Evolutionary conservation across 768 basidiomycete genomes (phyloP).

Genomic region (Mycena vulgaris): DNA sequence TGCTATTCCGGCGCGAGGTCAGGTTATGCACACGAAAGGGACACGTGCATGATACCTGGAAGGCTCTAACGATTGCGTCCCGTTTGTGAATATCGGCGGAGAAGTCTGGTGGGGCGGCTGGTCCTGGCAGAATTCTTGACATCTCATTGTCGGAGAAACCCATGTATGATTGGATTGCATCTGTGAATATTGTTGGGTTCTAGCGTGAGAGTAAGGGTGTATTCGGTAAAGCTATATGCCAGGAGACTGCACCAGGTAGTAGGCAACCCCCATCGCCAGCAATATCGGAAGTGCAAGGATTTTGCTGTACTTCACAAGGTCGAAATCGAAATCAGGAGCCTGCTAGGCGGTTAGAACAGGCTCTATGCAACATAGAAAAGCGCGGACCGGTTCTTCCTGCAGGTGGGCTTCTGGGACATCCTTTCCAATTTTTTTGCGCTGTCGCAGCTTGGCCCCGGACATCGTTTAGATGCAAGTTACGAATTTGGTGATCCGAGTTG

Average conservation of each 20-base stretch:
- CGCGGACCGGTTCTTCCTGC: neutral
- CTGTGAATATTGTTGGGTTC: constrained; percentile 34
- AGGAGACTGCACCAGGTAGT: constrained; percentile 23
- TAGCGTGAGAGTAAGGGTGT: neutral
- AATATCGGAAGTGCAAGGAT: constrained; percentile 18
- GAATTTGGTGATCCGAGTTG: constrained; percentile 10
- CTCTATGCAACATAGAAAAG: neutral
- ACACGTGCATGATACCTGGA: constrained; percentile 68
- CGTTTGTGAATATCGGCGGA: constrained; percentile 74
- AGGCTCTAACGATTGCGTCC: constrained; percentile 82
- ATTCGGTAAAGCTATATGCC: neutral
- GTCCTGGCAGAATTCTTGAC: neutral
- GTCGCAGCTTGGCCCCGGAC: constrained; percentile 28
- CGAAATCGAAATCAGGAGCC: constrained; percentile 31
- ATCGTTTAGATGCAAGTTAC: constrained; percentile 10
- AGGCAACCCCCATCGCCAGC: constrained; percentile 14
- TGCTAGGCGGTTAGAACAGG: neutral
- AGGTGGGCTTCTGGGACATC: neutral
- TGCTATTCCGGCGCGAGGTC: constrained; percentile 63
- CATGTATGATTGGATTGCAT: constrained; percentile 30
- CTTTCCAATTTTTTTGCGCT: constrained; percentile 35
- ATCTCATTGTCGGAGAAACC: constrained; percentile 29
- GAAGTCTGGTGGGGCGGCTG: constrained; percentile 36
- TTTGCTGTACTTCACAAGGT: constrained; percentile 25
- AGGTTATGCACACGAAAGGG: constrained; percentile 1